Conservation (phyloP, 2,329 filamentous ascomycete species). For the Didymella segeticola region DNA sequence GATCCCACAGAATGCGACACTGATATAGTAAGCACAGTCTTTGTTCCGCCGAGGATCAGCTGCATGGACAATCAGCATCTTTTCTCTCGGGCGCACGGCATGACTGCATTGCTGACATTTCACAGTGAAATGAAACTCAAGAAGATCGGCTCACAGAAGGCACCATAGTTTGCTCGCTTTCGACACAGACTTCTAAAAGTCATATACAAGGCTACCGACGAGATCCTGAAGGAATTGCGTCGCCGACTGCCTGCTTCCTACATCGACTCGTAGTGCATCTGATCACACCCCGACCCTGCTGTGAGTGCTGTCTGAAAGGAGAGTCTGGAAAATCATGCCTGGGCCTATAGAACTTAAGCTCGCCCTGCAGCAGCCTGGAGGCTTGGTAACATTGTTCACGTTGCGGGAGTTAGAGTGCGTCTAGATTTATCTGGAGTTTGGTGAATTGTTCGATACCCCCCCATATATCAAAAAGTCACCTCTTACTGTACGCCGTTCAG, state of each 20-base stretch:
- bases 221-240: neutral
- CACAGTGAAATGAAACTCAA: constrained; percentile 15
- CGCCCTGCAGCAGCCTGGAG: neutral
- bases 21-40: constrained; percentile 76
- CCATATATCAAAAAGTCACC: neutral
- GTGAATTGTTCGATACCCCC: constrained; percentile 11
- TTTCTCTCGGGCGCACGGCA: neutral
- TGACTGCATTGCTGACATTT: neutral
- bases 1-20: constrained; percentile 76
- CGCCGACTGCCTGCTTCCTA: neutral
- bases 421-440: neutral
- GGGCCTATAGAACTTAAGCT: neutral
- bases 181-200: neutral
- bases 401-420: neutral
- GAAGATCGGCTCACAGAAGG: constrained; percentile 10
- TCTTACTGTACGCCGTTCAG: neutral
- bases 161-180: constrained; percentile 11
- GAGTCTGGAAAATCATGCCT: neutral
- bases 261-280: neutral
- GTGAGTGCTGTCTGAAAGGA: neutral
- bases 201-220: neutral
- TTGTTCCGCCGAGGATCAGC: neutral
- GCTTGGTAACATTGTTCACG: neutral
- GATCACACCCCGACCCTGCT: neutral
- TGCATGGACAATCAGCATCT: too few species aligned